Conservation (phyloP, 306 rosid species). For the Mimosa bimucronata region DNA sequence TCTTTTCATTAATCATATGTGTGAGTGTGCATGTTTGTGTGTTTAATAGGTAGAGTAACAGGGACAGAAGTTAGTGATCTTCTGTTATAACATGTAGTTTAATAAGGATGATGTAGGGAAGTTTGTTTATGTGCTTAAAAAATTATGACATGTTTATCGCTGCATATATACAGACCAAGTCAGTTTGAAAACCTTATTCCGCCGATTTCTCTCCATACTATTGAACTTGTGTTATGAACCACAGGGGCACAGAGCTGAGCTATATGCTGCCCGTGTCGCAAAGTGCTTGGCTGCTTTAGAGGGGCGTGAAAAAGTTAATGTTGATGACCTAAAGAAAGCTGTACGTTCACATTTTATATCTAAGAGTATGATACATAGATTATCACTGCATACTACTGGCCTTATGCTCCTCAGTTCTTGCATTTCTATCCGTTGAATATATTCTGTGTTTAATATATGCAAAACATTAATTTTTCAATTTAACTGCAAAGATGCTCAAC, state of each 20-base stretch:
- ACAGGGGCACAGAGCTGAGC: conserved; percentile 99
- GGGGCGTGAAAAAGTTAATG: conserved; percentile 91
- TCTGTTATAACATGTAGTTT: conserved; percentile 22
- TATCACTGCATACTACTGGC: conserved; percentile 9
- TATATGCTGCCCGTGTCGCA: conserved; percentile 96
- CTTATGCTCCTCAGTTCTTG: background rate
- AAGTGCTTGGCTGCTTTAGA: conserved; percentile 92
- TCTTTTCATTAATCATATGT: background rate
- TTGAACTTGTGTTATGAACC: conserved; percentile 39
- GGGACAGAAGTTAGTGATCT: background rate
- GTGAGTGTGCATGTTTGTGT: background rate
- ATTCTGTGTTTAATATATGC: background rate
- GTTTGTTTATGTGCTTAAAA: conserved; percentile 7
- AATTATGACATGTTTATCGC: conserved; percentile 19
- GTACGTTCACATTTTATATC: conserved; percentile 52
- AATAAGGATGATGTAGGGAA: conserved; percentile 20
- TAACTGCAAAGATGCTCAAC: too few relatives aligned
- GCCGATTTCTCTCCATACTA: conserved; percentile 22
- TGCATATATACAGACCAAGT: conserved; percentile 20
- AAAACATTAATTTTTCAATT: too few relatives aligned
- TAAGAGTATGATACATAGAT: conserved; percentile 20
- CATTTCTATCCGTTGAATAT: background rate
- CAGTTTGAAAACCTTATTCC: conserved; percentile 7
- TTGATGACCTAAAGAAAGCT: conserved; percentile 94
- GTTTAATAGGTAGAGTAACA: conserved; percentile 10